These are phyloP conservation scores for Linnemannia exigua DNA, from an alignment of 192 early-diverging fungal species.

Conservation along the genomic window DNA sequence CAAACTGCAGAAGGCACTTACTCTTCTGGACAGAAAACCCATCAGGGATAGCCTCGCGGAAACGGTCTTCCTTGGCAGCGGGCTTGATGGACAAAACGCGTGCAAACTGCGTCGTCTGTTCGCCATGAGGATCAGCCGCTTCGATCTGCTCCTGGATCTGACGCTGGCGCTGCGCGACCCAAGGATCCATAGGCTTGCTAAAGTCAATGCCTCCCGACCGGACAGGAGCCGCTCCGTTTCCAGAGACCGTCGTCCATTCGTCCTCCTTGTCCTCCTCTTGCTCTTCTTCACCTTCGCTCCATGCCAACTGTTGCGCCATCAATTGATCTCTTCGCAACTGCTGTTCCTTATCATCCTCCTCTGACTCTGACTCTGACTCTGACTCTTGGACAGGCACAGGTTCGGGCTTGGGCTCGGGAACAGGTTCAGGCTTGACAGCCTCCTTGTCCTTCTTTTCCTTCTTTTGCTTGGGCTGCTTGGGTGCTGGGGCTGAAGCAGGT, in stretches of 20 bases:
- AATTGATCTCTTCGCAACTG: conserved; percentile 4
- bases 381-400: conserved; percentile 1
- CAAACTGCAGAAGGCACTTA: conserved; percentile 5
- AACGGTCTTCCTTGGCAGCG: conserved; percentile 35
- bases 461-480: conserved; percentile 43
- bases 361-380: not conserved
- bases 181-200: conserved; percentile 55
- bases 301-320: not conserved
- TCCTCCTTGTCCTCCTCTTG: conserved; percentile 19
- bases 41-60: conserved; percentile 50
- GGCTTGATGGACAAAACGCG: conserved; percentile 55
- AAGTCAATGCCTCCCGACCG: conserved; percentile 53
- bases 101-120: conserved; percentile 39
- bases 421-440: conserved; percentile 11
- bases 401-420: not conserved
- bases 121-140: conserved; percentile 50
- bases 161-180: conserved; percentile 50
- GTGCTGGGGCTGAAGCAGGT: conserved; percentile 12
- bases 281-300: conserved; percentile 1
- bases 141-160: conserved; percentile 30
- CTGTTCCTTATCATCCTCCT: conserved; percentile 18
- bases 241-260: conserved; percentile 43
- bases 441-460: conserved; percentile 30
- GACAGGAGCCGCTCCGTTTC: conserved; percentile 9
- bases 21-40: conserved; percentile 47